Evolutionary conservation across 164 flowering plant species (phyloP).

Genomic region (Platanus orientalis): DNA sequence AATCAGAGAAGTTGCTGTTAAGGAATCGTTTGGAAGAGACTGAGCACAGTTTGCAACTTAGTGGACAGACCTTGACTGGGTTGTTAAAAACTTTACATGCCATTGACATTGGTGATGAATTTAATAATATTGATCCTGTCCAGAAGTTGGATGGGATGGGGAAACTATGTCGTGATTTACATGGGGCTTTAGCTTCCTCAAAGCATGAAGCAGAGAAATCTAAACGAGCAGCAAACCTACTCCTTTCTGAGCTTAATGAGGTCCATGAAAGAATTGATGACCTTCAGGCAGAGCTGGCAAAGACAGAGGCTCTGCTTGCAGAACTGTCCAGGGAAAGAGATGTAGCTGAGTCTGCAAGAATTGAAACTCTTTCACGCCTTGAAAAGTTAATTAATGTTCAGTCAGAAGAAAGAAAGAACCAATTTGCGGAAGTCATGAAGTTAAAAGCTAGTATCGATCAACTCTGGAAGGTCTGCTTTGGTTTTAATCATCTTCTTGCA

Average conservation of each 20-base stretch:
- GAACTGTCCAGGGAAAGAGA: conserved; percentile 53
- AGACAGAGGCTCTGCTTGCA: conserved; percentile 34
- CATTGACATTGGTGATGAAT: conserved; percentile 40
- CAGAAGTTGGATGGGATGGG: conserved; percentile 47
- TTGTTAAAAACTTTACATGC: conserved; percentile 37
- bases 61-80: conserved; percentile 37
- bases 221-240: conserved; percentile 80
- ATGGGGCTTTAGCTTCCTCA: conserved; percentile 34
- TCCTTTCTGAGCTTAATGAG: conserved; percentile 86
- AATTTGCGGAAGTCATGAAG: conserved; percentile 31
- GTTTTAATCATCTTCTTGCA: conserved; percentile 28
- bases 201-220: conserved; percentile 75
- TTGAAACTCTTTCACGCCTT: conserved; percentile 55
- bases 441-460: conserved; percentile 41
- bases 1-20: conserved; percentile 48
- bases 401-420: conserved; percentile 42
- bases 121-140: conserved; percentile 45
- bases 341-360: conserved; percentile 53
- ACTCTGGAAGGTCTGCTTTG: conserved; percentile 38
- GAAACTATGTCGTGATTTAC: conserved; percentile 45
- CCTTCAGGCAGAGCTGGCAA: conserved; percentile 78
- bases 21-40: conserved; percentile 49
- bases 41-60: conserved; percentile 48
- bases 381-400: conserved; percentile 32
- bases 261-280: conserved; percentile 89